phyloP scores from a whole-genome alignment of 768 basidiomycete genomes.

The Dacryopinax primogenitus region DNA sequence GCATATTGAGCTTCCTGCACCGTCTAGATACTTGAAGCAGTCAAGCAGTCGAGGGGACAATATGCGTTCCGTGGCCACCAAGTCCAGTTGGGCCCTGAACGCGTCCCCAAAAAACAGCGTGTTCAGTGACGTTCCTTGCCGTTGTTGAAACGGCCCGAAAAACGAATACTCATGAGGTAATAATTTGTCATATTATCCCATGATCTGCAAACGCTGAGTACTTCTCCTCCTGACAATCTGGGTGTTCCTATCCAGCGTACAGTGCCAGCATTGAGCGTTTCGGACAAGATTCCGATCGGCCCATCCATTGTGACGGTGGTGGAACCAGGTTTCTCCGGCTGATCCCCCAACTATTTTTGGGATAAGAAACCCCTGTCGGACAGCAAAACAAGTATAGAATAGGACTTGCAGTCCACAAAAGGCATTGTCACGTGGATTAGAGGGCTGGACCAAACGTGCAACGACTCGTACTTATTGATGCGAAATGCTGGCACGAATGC shows the following conservation, averaged over 20 bases:
- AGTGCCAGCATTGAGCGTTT: neutral
- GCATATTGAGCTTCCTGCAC: neutral
- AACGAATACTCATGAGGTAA: neutral
- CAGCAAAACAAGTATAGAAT: no score
- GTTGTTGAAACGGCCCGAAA: neutral
- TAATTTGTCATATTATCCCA: no score
- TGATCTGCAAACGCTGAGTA: no score
- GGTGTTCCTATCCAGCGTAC: neutral
- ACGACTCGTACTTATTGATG: no score
- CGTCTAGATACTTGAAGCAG: neutral
- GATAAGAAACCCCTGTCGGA: neutral
- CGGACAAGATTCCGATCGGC: neutral
- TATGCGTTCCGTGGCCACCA: no score
- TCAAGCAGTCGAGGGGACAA: no score
- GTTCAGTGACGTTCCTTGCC: neutral
- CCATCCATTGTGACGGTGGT: neutral
- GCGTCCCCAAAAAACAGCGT: neutral
- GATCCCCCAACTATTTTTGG: neutral
- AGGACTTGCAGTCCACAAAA: no score
- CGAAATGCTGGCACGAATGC: no score
- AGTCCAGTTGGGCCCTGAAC: conserved; percentile 2
- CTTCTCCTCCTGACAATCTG: neutral
- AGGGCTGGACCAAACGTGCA: no score
- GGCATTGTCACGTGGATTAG: no score
- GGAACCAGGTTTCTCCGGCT: neutral